A percentile compares a stretch with the other conserved stretches of the same genome.
Conservation (phyloP, 1,139 yeast genomes). For the Candida buenavistaensis region DNA sequence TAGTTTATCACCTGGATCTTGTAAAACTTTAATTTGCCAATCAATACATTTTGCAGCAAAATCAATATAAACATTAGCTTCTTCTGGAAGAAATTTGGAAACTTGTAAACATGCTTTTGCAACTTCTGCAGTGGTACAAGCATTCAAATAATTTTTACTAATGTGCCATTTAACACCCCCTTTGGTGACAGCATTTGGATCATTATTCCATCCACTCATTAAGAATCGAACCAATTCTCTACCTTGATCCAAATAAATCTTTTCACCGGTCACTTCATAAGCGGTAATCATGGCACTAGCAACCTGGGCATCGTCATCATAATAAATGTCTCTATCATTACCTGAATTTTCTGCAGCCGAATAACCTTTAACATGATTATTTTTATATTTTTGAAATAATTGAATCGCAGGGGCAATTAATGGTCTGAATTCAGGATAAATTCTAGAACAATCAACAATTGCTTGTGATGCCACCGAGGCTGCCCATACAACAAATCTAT, state of each 20-base stretch:
- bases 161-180: slow-evolving; percentile 76
- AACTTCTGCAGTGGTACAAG: slow-evolving; percentile 73
- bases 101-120: slow-evolving; percentile 66
- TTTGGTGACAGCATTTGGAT: slow-evolving; percentile 38
- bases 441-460: slow-evolving; percentile 59
- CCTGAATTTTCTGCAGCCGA: slow-evolving; percentile 60
- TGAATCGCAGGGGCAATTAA: slow-evolving; percentile 54
- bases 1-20: slow-evolving; percentile 56
- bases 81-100: slow-evolving; percentile 52
- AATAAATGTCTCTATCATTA: slow-evolving; percentile 64
- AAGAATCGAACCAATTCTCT: slow-evolving; percentile 60
- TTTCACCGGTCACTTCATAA: slow-evolving; percentile 65
- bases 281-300: slow-evolving; percentile 68
- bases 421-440: slow-evolving; percentile 60
- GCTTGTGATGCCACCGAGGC: slow-evolving; percentile 66
- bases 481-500: slow-evolving; percentile 66
- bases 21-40: slow-evolving; percentile 54
- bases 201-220: slow-evolving; percentile 65
- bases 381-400: slow-evolving; percentile 55
- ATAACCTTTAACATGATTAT: slow-evolving; percentile 50
- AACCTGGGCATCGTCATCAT: slow-evolving; percentile 77
- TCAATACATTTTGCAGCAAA: slow-evolving; percentile 57
- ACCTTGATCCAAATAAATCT: slow-evolving; percentile 54
- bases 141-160: slow-evolving; percentile 55
- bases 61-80: slow-evolving; percentile 42